Percentiles rank a stretch among this genome's conserved stretches.
Evolutionary conservation across 1,139 yeast genomes (phyloP).

Genomic region (Blastobotrys elegans): DNA sequence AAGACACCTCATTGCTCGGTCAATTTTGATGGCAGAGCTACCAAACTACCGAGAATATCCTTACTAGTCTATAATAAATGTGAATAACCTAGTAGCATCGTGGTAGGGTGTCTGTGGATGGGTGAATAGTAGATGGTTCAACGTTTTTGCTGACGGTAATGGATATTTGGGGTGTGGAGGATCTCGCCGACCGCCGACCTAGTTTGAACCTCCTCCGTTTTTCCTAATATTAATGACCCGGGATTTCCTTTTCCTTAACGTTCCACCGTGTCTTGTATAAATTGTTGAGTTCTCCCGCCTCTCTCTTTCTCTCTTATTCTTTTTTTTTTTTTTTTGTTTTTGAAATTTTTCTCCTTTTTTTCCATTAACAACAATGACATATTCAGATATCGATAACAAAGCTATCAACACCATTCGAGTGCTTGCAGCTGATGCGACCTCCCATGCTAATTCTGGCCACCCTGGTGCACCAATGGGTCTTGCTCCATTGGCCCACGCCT

Average conservation of each 20-base stretch:
- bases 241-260: conserved; percentile 1
- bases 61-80: too few species aligned
- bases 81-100: too few species aligned
- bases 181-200: too few species aligned
- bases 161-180: too few species aligned
- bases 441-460: conserved; percentile 94
- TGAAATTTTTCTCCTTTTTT: background rate
- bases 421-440: conserved; percentile 83
- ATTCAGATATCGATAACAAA: conserved; percentile 57
- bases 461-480: conserved; percentile 99
- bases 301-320: background rate
- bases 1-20: too few species aligned
- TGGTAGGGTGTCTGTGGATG: too few species aligned
- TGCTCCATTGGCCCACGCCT: conserved; percentile 79
- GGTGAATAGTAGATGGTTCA: too few species aligned
- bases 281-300: conserved; percentile 4
- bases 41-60: too few species aligned
- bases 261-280: background rate
- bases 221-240: too few species aligned
- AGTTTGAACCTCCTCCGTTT: too few species aligned
- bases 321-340: background rate
- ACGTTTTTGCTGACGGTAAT: too few species aligned
- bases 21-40: too few species aligned
- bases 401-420: conserved; percentile 88
- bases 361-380: conserved; percentile 11